phyloP scores from a whole-genome alignment of 305 asterid species.

The Petunia hybrid region DNA sequence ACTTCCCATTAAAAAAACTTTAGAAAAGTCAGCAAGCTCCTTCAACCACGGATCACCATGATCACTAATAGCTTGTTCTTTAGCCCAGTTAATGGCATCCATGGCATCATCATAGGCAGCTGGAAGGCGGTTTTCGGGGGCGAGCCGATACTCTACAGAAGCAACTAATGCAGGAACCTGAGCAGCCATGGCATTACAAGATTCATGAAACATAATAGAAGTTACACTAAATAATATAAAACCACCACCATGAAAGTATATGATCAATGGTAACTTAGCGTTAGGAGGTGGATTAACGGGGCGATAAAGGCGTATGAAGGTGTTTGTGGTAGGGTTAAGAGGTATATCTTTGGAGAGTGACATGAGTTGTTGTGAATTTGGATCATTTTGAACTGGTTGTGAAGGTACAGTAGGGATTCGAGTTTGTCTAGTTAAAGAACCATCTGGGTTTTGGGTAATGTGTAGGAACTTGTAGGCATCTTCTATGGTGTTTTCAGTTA shows the following conservation, averaged over 20 bases:
- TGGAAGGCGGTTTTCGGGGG: slow-evolving; percentile 78
- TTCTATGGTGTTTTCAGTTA: slow-evolving; percentile 39
- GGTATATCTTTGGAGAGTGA: slow-evolving; percentile 64
- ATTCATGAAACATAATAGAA: slow-evolving; percentile 35
- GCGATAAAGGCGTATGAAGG: slow-evolving; percentile 67
- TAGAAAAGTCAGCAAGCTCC: slow-evolving; percentile 58
- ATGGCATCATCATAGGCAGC: slow-evolving; percentile 75
- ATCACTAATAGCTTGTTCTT: slow-evolving; percentile 42
- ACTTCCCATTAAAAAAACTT: slow-evolving; percentile 67
- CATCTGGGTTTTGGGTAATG: slow-evolving; percentile 61
- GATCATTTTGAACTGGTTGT: slow-evolving; percentile 36
- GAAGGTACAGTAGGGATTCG: slow-evolving; percentile 50
- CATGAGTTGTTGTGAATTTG: slow-evolving; percentile 21
- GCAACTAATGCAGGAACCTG: slow-evolving; percentile 60
- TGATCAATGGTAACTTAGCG: slow-evolving; percentile 57
- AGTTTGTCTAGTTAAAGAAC: slow-evolving; percentile 54
- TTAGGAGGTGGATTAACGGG: slow-evolving; percentile 46
- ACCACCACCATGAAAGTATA: slow-evolving; percentile 76
- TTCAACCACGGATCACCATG: slow-evolving; percentile 58
- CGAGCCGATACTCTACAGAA: slow-evolving; percentile 67
- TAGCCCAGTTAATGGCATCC: slow-evolving; percentile 61
- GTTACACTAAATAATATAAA: slow-evolving; percentile 48
- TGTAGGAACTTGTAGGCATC: slow-evolving; percentile 57
- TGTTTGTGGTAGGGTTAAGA: slow-evolving; percentile 56
- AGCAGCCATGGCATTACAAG: slow-evolving; percentile 50